phyloP scores from a whole-genome alignment of 1,139 yeast genomes.

The Yarrowia galli region DNA sequence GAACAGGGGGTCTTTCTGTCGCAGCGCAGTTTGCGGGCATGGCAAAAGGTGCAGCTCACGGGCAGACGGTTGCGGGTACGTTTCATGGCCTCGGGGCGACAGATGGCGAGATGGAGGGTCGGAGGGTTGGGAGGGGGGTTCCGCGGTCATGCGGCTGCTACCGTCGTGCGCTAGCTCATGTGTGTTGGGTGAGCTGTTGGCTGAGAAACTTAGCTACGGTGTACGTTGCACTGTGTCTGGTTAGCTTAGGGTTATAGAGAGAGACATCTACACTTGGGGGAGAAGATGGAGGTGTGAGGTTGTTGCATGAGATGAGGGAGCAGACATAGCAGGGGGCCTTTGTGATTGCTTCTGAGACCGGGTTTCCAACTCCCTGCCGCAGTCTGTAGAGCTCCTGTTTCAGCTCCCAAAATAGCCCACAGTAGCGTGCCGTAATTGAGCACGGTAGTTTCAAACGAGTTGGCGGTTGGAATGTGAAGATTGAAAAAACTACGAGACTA shows the following conservation, averaged over 20 bases:
- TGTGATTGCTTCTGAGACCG: no score
- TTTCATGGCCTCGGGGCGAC: conserved; percentile 17
- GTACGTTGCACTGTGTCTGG: no score
- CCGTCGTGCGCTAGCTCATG: neutral
- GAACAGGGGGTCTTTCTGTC: conserved; percentile 27
- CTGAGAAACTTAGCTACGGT: no score
- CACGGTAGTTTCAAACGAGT: no score
- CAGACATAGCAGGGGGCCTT: no score
- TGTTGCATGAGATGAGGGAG: neutral
- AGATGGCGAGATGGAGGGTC: neutral
- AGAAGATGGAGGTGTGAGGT: neutral
- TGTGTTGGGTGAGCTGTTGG: neutral
- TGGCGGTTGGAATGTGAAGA: no score
- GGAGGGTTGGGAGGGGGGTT: conserved; percentile 13
- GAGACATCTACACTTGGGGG: neutral
- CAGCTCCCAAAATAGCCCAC: no score
- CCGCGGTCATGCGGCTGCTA: conserved; percentile 21
- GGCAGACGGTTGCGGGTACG: conserved; percentile 35
- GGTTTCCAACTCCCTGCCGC: no score
- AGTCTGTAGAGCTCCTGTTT: no score
- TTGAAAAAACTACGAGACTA: no score
- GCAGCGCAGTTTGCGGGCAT: conserved; percentile 28
- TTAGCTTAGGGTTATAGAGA: conserved; percentile 8
- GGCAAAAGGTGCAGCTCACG: conserved; percentile 36
- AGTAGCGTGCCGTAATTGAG: no score